These are phyloP conservation scores for Apium graveolens DNA, from an alignment of 129 eudicot species.

Conservation along the genomic window DNA sequence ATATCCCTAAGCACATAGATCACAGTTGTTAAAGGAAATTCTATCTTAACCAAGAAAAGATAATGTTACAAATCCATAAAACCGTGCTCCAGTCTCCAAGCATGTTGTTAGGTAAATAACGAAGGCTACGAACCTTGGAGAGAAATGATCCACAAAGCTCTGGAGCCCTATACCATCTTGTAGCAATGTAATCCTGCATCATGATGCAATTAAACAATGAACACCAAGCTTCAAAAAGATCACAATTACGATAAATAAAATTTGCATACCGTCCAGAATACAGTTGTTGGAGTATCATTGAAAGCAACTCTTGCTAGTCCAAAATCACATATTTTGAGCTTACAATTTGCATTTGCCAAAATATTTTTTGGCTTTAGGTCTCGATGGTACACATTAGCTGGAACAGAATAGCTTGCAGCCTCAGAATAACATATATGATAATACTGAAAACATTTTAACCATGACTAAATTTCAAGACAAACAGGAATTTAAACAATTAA, in stretches of 20 bases:
- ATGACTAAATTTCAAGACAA: not conserved
- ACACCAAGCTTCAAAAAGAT: not conserved
- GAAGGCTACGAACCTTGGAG: conserved; percentile 53
- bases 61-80: not conserved
- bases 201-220: conserved; percentile 2
- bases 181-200: conserved; percentile 88
- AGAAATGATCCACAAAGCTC: conserved; percentile 92
- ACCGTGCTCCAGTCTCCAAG: conserved; percentile 15
- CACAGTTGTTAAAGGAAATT: not conserved
- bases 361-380: conserved; percentile 96
- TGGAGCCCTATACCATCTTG: conserved; percentile 98
- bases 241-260: not conserved
- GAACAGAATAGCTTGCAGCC: conserved; percentile 12
- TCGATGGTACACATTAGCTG: conserved; percentile 93
- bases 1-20: not conserved
- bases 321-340: conserved; percentile 87
- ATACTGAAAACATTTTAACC: not conserved
- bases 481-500: not conserved
- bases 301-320: conserved; percentile 98
- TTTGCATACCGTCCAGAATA: conserved; percentile 79
- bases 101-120: not conserved
- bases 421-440: conserved; percentile 12
- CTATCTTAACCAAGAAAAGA: not conserved
- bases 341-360: conserved; percentile 93
- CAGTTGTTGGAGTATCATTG: conserved; percentile 80